phyloP scores from a whole-genome alignment of 805 yeast genomes.

The Ascoidea tarda region DNA sequence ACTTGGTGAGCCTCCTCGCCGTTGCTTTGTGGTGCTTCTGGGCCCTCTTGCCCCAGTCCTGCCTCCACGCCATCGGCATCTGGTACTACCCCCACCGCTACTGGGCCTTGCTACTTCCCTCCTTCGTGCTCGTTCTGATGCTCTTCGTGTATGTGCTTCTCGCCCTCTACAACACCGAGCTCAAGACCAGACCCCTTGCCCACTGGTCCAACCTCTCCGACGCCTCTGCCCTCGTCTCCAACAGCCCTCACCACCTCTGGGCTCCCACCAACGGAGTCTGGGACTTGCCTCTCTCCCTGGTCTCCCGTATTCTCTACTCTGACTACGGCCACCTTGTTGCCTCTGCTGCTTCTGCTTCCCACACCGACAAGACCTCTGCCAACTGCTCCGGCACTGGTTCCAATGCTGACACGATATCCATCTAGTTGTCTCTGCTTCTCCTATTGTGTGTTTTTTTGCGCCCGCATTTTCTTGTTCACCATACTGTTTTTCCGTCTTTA shows the following conservation, averaged over 20 bases:
- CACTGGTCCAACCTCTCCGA: constrained; percentile 59
- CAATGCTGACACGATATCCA: too few relatives aligned
- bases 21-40: constrained; percentile 50
- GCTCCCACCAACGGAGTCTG: constrained; percentile 70
- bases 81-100: constrained; percentile 77
- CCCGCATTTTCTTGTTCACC: too few relatives aligned
- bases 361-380: background rate
- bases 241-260: constrained; percentile 27
- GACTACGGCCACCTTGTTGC: constrained; percentile 2
- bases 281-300: constrained; percentile 67
- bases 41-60: constrained; percentile 57
- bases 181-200: constrained; percentile 43
- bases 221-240: constrained; percentile 29
- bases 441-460: too few relatives aligned
- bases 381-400: background rate
- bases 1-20: constrained; percentile 47
- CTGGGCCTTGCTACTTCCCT: constrained; percentile 81
- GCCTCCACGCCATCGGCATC: constrained; percentile 37
- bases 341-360: background rate
- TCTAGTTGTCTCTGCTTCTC: too few relatives aligned
- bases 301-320: constrained; percentile 46
- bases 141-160: constrained; percentile 58
- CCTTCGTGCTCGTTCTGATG: constrained; percentile 57
- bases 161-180: constrained; percentile 64
- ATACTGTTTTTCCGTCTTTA: too few relatives aligned